Conservation (phyloP, 208 protist species). For the Angomonas desouzai region DNA sequence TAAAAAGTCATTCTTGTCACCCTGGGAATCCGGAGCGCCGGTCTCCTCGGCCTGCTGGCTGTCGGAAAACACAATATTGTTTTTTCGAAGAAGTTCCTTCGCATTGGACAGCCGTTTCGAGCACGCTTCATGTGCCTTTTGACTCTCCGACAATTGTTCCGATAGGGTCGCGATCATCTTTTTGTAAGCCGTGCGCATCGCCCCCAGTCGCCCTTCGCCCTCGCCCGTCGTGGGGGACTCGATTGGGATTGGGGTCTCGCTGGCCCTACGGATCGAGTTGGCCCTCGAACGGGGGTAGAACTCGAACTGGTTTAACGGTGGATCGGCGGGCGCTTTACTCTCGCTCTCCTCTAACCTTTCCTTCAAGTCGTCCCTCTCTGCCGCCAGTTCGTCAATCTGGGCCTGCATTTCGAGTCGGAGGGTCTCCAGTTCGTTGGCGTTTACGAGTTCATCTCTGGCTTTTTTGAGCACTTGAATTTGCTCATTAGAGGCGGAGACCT, state of each 20-base stretch:
- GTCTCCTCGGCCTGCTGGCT: not conserved
- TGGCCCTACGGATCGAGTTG: not conserved
- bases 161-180: constrained; percentile 57
- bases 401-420: constrained; percentile 74
- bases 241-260: not conserved
- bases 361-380: constrained; percentile 41
- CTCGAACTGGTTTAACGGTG: constrained; percentile 10
- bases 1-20: constrained; percentile 16
- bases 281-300: not conserved
- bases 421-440: constrained; percentile 61
- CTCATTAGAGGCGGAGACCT: constrained; percentile 39
- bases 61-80: constrained; percentile 17
- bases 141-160: constrained; percentile 50
- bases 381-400: constrained; percentile 62
- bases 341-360: constrained; percentile 35
- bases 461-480: constrained; percentile 32
- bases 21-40: not conserved
- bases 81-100: constrained; percentile 20
- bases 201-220: constrained; percentile 13
- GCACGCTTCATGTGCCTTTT: constrained; percentile 29
- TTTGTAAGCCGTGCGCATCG: constrained; percentile 41
- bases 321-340: constrained; percentile 14
- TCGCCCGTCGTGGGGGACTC: constrained; percentile 6
- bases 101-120: constrained; percentile 34
- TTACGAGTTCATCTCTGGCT: constrained; percentile 48